A percentile compares a stretch with the other conserved stretches of the same genome.
These are phyloP conservation scores for Kwoniella shivajii DNA, from an alignment of 1,284 basidiomycete genomes.

Conservation along the genomic window DNA sequence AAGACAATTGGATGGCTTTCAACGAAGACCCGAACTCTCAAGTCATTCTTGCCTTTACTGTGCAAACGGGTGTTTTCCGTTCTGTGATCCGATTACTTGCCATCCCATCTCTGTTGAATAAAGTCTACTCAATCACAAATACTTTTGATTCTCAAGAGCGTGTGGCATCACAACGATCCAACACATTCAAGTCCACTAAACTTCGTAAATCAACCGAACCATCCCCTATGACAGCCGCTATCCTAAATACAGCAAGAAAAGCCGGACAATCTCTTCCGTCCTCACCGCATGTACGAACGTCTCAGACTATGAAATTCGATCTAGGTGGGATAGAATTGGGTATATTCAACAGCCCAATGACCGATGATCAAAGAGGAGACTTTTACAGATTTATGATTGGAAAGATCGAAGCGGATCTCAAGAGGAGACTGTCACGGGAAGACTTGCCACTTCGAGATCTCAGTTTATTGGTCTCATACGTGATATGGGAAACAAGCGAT, in stretches of 20 bases:
- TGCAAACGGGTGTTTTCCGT: constrained; percentile 70
- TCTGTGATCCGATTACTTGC: constrained; percentile 67
- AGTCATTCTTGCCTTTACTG: constrained; percentile 73
- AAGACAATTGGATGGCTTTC: constrained; percentile 76
- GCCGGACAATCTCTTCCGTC: constrained; percentile 58
- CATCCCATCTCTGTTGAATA: constrained; percentile 46
- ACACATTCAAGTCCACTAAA: constrained; percentile 70
- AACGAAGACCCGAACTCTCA: constrained; percentile 59
- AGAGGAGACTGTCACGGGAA: constrained; percentile 23
- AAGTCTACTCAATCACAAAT: constrained; percentile 46
- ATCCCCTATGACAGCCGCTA: constrained; percentile 78
- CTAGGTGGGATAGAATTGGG: constrained; percentile 47
- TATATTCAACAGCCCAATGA: constrained; percentile 40
- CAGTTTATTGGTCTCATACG: constrained; percentile 30
- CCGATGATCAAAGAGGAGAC: constrained; percentile 37
- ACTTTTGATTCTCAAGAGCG: constrained; percentile 68
- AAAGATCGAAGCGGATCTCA: constrained; percentile 41
- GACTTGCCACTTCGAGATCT: constrained; percentile 36
- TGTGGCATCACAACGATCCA: constrained; percentile 59
- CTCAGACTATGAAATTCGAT: constrained; percentile 47
- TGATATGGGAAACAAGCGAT: constrained; percentile 42
- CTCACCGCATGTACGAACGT: constrained; percentile 30
- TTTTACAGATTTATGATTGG: constrained; percentile 49
- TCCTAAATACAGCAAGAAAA: constrained; percentile 66
- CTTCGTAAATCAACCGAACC: constrained; percentile 59